Evolutionary conservation across 1,284 basidiomycete species (phyloP).

Genomic region (Moesziomyces aphidis): DNA sequence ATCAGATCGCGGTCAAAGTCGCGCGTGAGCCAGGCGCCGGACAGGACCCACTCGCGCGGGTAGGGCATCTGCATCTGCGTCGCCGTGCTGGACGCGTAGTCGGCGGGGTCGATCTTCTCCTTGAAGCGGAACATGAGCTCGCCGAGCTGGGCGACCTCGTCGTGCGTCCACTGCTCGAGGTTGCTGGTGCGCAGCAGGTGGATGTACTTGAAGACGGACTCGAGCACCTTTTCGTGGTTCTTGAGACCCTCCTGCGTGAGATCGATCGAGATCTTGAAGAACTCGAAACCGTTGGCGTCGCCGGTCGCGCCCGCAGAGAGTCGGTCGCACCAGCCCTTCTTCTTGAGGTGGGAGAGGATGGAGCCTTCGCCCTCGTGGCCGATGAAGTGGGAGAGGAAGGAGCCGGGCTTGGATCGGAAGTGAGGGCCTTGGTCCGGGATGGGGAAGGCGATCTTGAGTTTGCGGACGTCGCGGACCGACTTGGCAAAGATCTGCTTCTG

Average conservation of each 20-base stretch:
- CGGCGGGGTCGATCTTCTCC: slow-evolving; percentile 83
- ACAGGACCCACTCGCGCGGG: slow-evolving; percentile 82
- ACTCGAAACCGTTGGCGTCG: slow-evolving; percentile 80
- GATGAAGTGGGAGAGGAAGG: slow-evolving; percentile 85
- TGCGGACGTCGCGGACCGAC: slow-evolving; percentile 90
- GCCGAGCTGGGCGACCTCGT: slow-evolving; percentile 81
- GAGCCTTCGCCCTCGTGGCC: slow-evolving; percentile 98
- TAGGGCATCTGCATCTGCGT: slow-evolving; percentile 82
- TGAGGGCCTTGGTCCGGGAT: slow-evolving; percentile 78
- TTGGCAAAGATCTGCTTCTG: slow-evolving; percentile 86
- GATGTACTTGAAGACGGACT: slow-evolving; percentile 87
- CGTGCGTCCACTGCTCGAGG: slow-evolving; percentile 80
- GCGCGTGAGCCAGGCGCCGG: slow-evolving; percentile 79
- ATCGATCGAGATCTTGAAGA: slow-evolving; percentile 86
- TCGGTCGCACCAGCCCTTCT: slow-evolving; percentile 88
- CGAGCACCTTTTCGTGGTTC: slow-evolving; percentile 80
- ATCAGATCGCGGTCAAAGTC: slow-evolving; percentile 82
- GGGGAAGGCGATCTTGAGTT: slow-evolving; percentile 82
- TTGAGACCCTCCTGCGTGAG: slow-evolving; percentile 90
- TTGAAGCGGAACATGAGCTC: slow-evolving; percentile 86
- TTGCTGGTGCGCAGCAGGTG: slow-evolving; percentile 79
- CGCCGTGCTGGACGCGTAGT: slow-evolving; percentile 83
- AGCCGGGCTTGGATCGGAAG: slow-evolving; percentile 82
- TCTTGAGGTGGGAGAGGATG: slow-evolving; percentile 89
- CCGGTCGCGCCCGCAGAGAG: slow-evolving; percentile 81